A percentile compares a stretch with the other conserved stretches of the same genome.
These are phyloP conservation scores for Fusarium transvaalense DNA, from an alignment of 2,329 filamentous ascomycete species.

Conservation along the genomic window DNA sequence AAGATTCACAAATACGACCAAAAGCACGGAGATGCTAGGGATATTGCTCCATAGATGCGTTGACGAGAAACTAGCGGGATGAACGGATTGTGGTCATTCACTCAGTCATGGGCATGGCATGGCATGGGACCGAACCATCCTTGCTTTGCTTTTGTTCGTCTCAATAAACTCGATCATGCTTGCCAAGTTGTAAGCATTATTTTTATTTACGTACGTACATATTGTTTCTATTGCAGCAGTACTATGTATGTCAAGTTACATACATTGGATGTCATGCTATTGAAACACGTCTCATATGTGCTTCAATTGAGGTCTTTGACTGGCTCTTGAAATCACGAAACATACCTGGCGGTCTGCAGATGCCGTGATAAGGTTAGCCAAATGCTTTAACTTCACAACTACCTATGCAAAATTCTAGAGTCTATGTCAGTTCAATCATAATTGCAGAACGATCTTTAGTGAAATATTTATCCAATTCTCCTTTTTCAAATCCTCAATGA, in stretches of 20 bases:
- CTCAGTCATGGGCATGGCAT: conserved; percentile 13
- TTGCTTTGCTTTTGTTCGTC: conserved; percentile 17
- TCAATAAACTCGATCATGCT: conserved; percentile 12
- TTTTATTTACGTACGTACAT: too few species aligned
- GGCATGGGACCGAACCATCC: conserved; percentile 21
- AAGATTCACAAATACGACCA: conserved; percentile 29
- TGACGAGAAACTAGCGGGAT: conserved; percentile 34
- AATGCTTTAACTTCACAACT: conserved; percentile 11
- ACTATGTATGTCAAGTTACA: background rate
- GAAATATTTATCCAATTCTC: conserved; percentile 10
- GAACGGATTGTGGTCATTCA: conserved; percentile 34
- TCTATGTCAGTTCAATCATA: background rate
- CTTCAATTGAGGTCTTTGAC: conserved; percentile 33
- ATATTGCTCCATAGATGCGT: conserved; percentile 9
- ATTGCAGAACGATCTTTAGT: background rate
- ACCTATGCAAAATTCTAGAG: background rate
- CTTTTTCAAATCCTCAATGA: conserved; percentile 17
- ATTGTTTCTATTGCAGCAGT: background rate
- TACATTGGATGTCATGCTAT: conserved; percentile 21
- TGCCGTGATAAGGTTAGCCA: conserved; percentile 19
- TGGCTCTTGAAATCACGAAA: conserved; percentile 19
- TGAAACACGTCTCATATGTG: conserved; percentile 14
- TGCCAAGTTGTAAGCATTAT: background rate
- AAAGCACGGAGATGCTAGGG: conserved; percentile 31
- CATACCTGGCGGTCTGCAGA: conserved; percentile 28